phyloP scores from a whole-genome alignment of 2,329 filamentous ascomycete species.

The Arthrobotrys megalospora region DNA sequence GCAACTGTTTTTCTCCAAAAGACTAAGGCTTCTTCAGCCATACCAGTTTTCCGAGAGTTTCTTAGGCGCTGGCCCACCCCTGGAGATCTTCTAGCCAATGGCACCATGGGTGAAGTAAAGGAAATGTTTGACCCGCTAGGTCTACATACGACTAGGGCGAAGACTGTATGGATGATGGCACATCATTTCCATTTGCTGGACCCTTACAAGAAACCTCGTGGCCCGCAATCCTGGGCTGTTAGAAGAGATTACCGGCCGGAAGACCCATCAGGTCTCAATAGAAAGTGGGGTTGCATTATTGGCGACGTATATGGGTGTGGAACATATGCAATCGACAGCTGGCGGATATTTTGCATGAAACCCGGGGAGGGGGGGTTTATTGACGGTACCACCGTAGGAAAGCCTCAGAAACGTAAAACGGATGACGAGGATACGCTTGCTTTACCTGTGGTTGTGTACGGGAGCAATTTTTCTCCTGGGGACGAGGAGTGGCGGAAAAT shows the following conservation, averaged over 20 bases:
- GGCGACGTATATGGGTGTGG: slow-evolving; percentile 51
- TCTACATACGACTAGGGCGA: slow-evolving; percentile 46
- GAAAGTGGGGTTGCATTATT: slow-evolving; percentile 58
- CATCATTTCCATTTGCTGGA: slow-evolving; percentile 28
- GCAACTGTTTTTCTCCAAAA: slow-evolving; percentile 58
- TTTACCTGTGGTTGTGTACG: slow-evolving; percentile 28
- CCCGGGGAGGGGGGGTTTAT: slow-evolving; percentile 55
- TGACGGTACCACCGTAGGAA: slow-evolving; percentile 45
- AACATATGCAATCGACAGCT: slow-evolving; percentile 59
- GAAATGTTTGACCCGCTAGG: slow-evolving; percentile 47
- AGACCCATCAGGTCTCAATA: slow-evolving; percentile 40
- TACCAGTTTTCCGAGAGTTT: slow-evolving; percentile 57
- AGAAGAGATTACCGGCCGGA: slow-evolving; percentile 43
- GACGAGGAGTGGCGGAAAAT: slow-evolving; percentile 61
- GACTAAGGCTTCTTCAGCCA: slow-evolving; percentile 48
- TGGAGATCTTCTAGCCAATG: slow-evolving; percentile 37
- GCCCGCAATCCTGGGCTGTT: slow-evolving; percentile 34
- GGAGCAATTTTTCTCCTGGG: slow-evolving; percentile 35
- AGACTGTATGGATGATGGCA: slow-evolving; percentile 54
- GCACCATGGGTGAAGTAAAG: slow-evolving; percentile 29
- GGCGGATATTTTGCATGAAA: slow-evolving; percentile 60
- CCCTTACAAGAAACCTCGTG: slow-evolving; percentile 29
- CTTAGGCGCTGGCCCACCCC: slow-evolving; percentile 50
- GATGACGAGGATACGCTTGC: slow-evolving; percentile 3
- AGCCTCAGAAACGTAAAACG: slow-evolving; percentile 30